Evolutionary conservation across 805 yeast species (phyloP), one percentile per base, ranked within the genome.

Genomic region (Brettanomyces custersianus): DNA sequence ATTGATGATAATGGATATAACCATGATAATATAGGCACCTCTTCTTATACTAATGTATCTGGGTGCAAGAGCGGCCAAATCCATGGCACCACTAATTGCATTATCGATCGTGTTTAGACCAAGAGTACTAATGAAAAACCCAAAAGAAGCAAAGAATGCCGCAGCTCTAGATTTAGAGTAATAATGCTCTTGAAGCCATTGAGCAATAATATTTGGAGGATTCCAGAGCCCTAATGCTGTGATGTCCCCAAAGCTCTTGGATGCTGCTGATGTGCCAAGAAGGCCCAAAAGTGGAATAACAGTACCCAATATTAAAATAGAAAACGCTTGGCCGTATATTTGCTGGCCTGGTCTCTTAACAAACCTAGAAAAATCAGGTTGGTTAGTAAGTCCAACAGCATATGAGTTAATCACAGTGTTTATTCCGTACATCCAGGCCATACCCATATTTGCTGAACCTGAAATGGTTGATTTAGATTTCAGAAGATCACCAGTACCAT

Each of bases 71-170:
- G 67, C 71, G 19, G 73, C 63, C 41, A 72, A 42, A 41, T 70
- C 76, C 58, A 69, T 72, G 23, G 74, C 76, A 12, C 70, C 72
- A 34, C 70, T 55, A 30, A 65, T 53, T 33, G 64, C 68, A 34
- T 62, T 55, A 28, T 61, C 60, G 24, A 63, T 52, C 29, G 62
- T 57, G 36, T 61, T 63, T 44, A 62, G 57, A 15, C 60, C 49
- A 32, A 66, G 43, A 41, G 65, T 70, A 3, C 68, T 57, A 20
- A 56, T 33, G 11, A 50, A 47, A 38, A 63, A 57, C 2, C 63
- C 54, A 4, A 62, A 37, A n/a, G 66, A 68, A 38, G 62, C 54
- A 43, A 64, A 71, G 48, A 71, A 70, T 2, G 68, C 68, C 5
- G 66, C 77, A 19, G 72, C 73, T 38, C 77, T 60, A 5, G 65